Conservation (phyloP, 2,329 filamentous ascomycete genomes). For the Monosporascus sp. region DNA sequence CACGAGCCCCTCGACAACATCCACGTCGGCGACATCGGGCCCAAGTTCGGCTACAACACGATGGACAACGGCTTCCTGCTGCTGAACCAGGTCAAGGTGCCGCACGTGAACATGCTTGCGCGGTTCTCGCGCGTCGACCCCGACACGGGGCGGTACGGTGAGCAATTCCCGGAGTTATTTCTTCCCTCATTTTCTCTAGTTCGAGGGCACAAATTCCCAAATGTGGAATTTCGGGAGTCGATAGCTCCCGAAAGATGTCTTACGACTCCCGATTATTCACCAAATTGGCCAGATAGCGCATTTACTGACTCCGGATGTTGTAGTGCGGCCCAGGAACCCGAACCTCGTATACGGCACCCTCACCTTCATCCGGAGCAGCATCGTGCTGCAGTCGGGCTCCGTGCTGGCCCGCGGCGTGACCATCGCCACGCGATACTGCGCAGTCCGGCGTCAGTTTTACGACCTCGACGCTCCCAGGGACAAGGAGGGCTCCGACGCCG, state of each 20-base stretch:
- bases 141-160: constrained; percentile 63
- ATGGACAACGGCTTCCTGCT: constrained; percentile 80
- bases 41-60: constrained; percentile 74
- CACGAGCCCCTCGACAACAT: constrained; percentile 64
- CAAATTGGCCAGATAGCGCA: no score
- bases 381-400: constrained; percentile 67
- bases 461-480: constrained; percentile 54
- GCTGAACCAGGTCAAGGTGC: constrained; percentile 71
- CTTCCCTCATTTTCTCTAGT: no score
- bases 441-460: constrained; percentile 72
- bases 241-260: no score
- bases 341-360: constrained; percentile 69
- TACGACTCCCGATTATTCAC: no score
- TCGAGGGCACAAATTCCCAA: no score
- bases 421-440: constrained; percentile 69
- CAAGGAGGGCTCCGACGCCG: constrained; percentile 41
- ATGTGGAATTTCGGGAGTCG: no score
- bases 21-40: constrained; percentile 75
- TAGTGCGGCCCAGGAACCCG: constrained; percentile 59
- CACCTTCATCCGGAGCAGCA: constrained; percentile 69
- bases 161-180: no score
- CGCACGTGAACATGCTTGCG: constrained; percentile 68
- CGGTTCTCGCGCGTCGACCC: constrained; percentile 66
- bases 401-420: constrained; percentile 71
- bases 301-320: no score